A percentile compares a stretch with the other conserved stretches of the same genome.
Evolutionary conservation across 2,329 filamentous ascomycete species (phyloP).

Genomic region (Cryphonectria nitschkei): DNA sequence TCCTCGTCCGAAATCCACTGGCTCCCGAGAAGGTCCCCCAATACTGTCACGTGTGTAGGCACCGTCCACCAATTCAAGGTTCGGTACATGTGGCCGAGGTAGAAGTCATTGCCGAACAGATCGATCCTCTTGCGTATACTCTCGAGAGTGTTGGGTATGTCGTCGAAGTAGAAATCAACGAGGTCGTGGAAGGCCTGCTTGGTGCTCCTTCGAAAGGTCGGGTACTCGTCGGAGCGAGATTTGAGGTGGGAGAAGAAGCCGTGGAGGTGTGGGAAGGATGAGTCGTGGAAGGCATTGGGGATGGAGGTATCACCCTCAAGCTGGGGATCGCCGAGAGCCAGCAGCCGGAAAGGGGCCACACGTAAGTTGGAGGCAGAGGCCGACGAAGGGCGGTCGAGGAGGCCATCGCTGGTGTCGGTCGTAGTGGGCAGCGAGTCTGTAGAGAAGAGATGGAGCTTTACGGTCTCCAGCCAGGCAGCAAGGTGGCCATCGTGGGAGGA

Average conservation of each 20-base stretch:
- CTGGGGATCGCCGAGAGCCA: constrained; percentile 89
- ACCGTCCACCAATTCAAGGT: constrained; percentile 80
- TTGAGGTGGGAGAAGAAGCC: constrained; percentile 50
- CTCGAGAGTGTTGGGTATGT: constrained; percentile 69
- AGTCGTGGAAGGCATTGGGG: constrained; percentile 55
- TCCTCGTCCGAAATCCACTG: constrained; percentile 92
- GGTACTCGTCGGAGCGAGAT: constrained; percentile 30
- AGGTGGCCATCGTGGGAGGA: constrained; percentile 23
- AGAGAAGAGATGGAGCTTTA: constrained; percentile 45
- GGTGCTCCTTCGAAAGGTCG: constrained; percentile 54
- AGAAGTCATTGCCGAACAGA: constrained; percentile 90
- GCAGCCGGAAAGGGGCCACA: constrained; percentile 78
- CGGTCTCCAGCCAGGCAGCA: constrained; percentile 44
- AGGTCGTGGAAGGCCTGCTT: constrained; percentile 60
- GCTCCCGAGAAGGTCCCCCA: constrained; percentile 90
- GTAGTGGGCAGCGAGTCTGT: constrained; percentile 25
- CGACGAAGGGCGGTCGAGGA: constrained; percentile 32
- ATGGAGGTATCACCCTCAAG: constrained; percentile 91
- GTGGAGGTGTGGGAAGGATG: constrained; percentile 57
- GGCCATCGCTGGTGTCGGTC: constrained; percentile 31
- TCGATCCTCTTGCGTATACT: constrained; percentile 80
- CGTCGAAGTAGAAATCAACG: constrained; percentile 65
- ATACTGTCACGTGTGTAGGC: constrained; percentile 84
- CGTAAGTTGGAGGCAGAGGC: constrained; percentile 26
- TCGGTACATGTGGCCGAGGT: constrained; percentile 90